Evolutionary conservation across 495 filamentous ascomycete species (phyloP).

Genomic region (Durotheca rogersii): DNA sequence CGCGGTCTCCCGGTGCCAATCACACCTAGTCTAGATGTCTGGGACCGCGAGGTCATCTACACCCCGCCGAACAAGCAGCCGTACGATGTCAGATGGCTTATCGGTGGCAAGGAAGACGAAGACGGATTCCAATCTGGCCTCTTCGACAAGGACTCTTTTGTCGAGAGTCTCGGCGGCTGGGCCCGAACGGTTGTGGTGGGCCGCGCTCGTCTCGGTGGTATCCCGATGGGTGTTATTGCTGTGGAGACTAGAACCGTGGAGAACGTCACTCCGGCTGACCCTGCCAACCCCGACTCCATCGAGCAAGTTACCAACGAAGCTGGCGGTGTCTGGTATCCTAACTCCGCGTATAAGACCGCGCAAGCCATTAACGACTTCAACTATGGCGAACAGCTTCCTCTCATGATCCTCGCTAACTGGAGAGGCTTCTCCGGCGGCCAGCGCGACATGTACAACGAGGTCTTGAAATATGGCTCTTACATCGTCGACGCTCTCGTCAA

Average conservation of each 20-base stretch:
- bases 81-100: conserved; percentile 94
- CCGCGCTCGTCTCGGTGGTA: conserved; percentile 93
- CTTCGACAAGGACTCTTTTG: conserved; percentile 95
- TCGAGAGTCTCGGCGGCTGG: conserved; percentile 96
- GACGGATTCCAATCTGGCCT: conserved; percentile 84
- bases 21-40: conserved; percentile 76
- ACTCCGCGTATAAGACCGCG: conserved; percentile 98
- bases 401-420: conserved; percentile 99
- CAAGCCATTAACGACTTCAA: conserved; percentile 99
- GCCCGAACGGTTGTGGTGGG: conserved; percentile 95
- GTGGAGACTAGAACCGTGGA: conserved; percentile 95
- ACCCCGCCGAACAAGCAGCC: conserved; percentile 80
- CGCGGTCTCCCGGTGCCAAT: conserved; percentile 87
- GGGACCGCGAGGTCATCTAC: conserved; percentile 90
- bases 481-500: conserved; percentile 98
- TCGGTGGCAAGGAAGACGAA: conserved; percentile 84
- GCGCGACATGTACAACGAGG: conserved; percentile 99
- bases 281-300: conserved; percentile 96
- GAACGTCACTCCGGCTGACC: conserved; percentile 96
- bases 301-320: conserved; percentile 92
- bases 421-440: conserved; percentile 99
- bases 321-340: conserved; percentile 99
- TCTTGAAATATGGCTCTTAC: conserved; percentile 97
- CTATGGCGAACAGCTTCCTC: conserved; percentile 93
- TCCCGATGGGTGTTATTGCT: conserved; percentile 97